phyloP scores from a whole-genome alignment of 371 early-diverging fungal genomes.

The Apophysomyces ossiformis region DNA sequence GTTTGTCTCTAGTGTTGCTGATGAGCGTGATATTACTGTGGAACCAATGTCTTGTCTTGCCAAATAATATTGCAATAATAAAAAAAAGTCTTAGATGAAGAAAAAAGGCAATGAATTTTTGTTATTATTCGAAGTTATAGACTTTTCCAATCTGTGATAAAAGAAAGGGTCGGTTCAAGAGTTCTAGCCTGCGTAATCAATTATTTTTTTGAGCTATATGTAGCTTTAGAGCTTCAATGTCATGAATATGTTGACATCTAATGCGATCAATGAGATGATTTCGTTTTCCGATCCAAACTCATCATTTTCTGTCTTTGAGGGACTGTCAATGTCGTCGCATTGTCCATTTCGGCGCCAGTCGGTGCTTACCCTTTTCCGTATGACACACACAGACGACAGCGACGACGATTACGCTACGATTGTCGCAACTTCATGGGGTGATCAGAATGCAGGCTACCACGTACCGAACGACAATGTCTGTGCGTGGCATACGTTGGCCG shows the following conservation, averaged over 20 bases:
- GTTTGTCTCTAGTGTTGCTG: slow-evolving; percentile 30
- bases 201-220: too few relatives aligned
- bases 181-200: too few relatives aligned
- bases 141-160: too few relatives aligned
- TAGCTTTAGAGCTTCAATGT: too few relatives aligned
- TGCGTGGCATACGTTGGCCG: slow-evolving; percentile 23
- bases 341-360: not conserved
- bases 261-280: not conserved
- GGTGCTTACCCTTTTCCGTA: not conserved
- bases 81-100: not conserved
- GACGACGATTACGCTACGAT: slow-evolving; percentile 25
- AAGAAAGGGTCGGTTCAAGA: too few relatives aligned
- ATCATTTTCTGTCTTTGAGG: not conserved
- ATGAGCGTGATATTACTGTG: slow-evolving; percentile 25
- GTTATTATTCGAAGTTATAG: too few relatives aligned
- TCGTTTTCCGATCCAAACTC: not conserved
- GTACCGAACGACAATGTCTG: not conserved
- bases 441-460: not conserved
- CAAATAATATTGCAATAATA: not conserved
- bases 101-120: too few relatives aligned
- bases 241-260: too few relatives aligned
- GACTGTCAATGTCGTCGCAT: not conserved
- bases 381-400: slow-evolving; percentile 17
- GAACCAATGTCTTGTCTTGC: slow-evolving; percentile 19
- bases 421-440: slow-evolving; percentile 18